Percentiles rank a stretch among this genome's conserved stretches.
phyloP scores from a whole-genome alignment of 768 basidiomycete species.

The Sutorius australiensis region DNA sequence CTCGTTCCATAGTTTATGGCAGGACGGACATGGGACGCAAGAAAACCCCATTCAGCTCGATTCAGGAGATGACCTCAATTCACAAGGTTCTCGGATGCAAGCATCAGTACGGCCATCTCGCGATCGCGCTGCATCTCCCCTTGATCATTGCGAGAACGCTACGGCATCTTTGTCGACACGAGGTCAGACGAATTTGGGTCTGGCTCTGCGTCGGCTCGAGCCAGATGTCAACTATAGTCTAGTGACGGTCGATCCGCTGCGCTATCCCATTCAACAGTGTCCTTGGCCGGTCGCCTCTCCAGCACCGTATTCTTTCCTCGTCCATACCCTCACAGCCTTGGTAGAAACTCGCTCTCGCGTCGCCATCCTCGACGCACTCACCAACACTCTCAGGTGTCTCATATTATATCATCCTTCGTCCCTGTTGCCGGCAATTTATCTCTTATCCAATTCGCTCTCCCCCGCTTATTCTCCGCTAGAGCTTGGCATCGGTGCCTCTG shows the following conservation, averaged over 20 bases:
- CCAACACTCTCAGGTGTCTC: slow-evolving; percentile 72
- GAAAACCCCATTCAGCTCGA: slow-evolving; percentile 25
- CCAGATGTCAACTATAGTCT: slow-evolving; percentile 27
- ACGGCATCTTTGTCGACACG: slow-evolving; percentile 8
- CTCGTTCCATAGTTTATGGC: slow-evolving; percentile 10
- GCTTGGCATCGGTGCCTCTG: slow-evolving; percentile 63
- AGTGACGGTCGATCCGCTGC: slow-evolving; percentile 44
- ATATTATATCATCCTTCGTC: slow-evolving; percentile 62
- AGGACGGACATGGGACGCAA: slow-evolving; percentile 23
- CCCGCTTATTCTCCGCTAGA: slow-evolving; percentile 72
- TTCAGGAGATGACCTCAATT: slow-evolving; percentile 15
- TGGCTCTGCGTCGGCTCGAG: slow-evolving; percentile 24
- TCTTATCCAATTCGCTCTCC: slow-evolving; percentile 75
- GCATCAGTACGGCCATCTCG: slow-evolving; percentile 10
- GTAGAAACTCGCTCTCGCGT: slow-evolving; percentile 71
- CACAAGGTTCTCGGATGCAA: slow-evolving; percentile 3
- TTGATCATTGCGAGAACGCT: slow-evolving; percentile 3
- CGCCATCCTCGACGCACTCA: slow-evolving; percentile 60
- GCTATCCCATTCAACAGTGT: slow-evolving; percentile 40
- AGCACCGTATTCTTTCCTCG: slow-evolving; percentile 70
- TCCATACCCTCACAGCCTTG: slow-evolving; percentile 56
- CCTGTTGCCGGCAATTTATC: slow-evolving; percentile 72
- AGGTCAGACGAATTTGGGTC: slow-evolving; percentile 6
- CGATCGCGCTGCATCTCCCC: slow-evolving; percentile 11
- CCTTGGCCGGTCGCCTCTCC: slow-evolving; percentile 38